Evolutionary conservation across 192 early-diverging fungal species (phyloP), one percentile per base, ranked within the genome.

Genomic region (Linnemannia zychae): DNA sequence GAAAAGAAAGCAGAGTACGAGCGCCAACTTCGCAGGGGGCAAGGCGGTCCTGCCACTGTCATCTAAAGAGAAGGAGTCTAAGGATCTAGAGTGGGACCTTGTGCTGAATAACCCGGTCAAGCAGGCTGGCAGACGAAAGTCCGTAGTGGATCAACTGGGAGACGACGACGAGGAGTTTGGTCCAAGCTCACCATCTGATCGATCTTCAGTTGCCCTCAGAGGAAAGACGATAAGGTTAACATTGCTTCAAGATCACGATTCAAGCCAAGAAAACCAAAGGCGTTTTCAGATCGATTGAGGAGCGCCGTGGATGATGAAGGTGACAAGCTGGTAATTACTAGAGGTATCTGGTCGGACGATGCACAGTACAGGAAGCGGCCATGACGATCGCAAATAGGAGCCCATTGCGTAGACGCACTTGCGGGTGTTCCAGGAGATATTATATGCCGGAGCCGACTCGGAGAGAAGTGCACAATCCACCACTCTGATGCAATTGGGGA

Each of bases 1-100:
- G 74, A 67, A 60, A 76, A 67, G 57, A 67, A 76, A 74, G 72
- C 72, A 44, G 57, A 76, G 48, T 76, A 66, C 63, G 74, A 75
- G 74, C 74, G 60, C 46, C 74, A 33, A 47, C 60, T 75, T 66
- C 40, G 74, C 63, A 65, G 74, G 74, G 31, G 44, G 22, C 37
- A 65, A 75, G 40, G 60, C 38, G 67, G 34, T 48, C 49, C 33
- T 76, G 67, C 28, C 75, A 52, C 67, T 47, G 20, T 36, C 52
- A 48, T 76, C 65, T 28, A 44, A 66, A 36, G 74, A 74, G 72
- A 38, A 63, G 53, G 72, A 74, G 52, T 74, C 49, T 57, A 50
- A 34, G 52, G 72, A 74, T 74, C 72, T 74, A 52, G 72, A 74
- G 72, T 74, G 72, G 72, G 71, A 72, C 52, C 72, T 57, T 38